Base-by-base conservation (phyloP, 2,329 filamentous ascomycete genomes). In the Neofusicoccum kwambonambiense region DNA sequence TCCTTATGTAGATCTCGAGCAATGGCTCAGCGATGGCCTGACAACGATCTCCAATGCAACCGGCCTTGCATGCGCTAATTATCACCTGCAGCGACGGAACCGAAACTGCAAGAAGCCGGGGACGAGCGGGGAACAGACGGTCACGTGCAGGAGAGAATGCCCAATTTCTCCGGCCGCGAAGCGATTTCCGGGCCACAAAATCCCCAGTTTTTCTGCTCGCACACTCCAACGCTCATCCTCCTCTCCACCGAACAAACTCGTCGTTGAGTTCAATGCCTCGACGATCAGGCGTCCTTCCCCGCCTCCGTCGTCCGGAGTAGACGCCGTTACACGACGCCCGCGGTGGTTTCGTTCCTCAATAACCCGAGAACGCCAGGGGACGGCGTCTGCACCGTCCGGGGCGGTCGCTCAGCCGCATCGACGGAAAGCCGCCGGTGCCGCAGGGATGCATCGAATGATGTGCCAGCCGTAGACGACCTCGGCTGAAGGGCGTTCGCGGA, bases 401-500 rank as follows among this genome's bases (percentile, higher is more conserved):
- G 34, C 31, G 19, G 35, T 64, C 44, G 35, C 62, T 57, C 51
- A 64, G 62, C 62, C 62, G 51, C 51, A 64, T 64, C 52, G 58
- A 60, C 42, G 56, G 56, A 60, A 60, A 19, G 56, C 51, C 61
- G 51, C 22, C 49, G 49, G 61, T 37, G 49, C 61, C n/a, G 51
- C 62, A 57, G 62, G 62, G 62, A 64, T 57, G 51, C 62, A 57
- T 64, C 52, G 52, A 58, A 64, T 58, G 62, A 64, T 57, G 31
- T 44, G 44, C 51, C 39, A 58, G 31, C 49, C 44, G 44, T 56
- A 44, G 51, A 51, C 62, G 58, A 64, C 62, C 62, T 64, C 62
- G 62, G 62, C 62, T 57, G 51, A 58, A 58, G 42, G 41, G 45
- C 52, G 41, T 27, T 34, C 13, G 22, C 51, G 45, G 51, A 64